These are phyloP conservation scores for Ophiocordyceps camponoti-leonardi DNA, from an alignment of 2,329 filamentous ascomycete genomes.

Conservation along the genomic window DNA sequence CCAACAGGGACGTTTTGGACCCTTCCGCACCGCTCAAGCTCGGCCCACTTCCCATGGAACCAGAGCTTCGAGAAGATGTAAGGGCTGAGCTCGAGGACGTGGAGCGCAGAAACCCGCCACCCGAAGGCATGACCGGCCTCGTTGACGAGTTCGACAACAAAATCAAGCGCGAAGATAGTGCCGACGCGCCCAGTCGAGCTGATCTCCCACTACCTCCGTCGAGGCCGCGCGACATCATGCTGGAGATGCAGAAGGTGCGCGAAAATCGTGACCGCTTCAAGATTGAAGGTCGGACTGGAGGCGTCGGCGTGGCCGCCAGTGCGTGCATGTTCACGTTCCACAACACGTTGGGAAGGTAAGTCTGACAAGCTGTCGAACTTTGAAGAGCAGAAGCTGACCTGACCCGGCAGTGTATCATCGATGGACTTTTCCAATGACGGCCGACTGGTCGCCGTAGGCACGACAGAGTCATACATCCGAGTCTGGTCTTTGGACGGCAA, in stretches of 20 bases:
- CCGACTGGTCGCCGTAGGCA: conserved; percentile 72
- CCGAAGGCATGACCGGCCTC: conserved; percentile 52
- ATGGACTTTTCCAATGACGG: conserved; percentile 92
- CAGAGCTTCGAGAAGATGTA: conserved; percentile 68
- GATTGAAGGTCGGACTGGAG: conserved; percentile 70
- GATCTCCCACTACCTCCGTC: conserved; percentile 80
- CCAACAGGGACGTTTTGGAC: conserved; percentile 42
- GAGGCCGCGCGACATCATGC: conserved; percentile 72
- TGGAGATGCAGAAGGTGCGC: conserved; percentile 86
- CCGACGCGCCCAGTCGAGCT: conserved; percentile 61
- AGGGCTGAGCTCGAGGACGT: conserved; percentile 75
- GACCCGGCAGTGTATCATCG: conserved; percentile 42
- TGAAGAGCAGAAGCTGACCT: background rate
- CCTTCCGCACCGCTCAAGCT: conserved; percentile 48
- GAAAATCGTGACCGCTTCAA: conserved; percentile 86
- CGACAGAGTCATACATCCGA: conserved; percentile 86
- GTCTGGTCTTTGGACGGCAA: conserved; percentile 85
- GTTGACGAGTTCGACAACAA: conserved; percentile 78
- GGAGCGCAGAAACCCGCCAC: conserved; percentile 60
- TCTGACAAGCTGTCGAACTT: conserved; percentile 1
- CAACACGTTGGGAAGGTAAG: conserved; percentile 80
- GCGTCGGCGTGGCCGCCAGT: conserved; percentile 66
- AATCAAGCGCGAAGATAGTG: conserved; percentile 77
- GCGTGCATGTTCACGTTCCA: conserved; percentile 98
- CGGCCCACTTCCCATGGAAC: conserved; percentile 69